phyloP scores from a whole-genome alignment of 1,284 basidiomycete species.

The Pseudozyma pruni region DNA sequence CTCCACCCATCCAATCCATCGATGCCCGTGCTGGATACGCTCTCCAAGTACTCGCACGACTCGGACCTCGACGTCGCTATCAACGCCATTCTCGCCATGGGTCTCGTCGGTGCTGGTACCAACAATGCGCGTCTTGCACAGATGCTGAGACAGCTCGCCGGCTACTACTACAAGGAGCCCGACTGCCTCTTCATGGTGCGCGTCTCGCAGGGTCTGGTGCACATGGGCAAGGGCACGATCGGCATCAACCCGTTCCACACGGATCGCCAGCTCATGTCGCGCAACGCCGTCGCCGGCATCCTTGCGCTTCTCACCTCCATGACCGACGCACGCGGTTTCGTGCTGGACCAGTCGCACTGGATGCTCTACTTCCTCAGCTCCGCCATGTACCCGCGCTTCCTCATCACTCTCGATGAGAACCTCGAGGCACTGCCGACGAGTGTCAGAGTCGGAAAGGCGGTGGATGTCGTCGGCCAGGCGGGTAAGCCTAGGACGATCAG shows the following conservation, averaged over 20 bases:
- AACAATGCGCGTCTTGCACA: constrained; percentile 98
- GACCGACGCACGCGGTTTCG: constrained; percentile 91
- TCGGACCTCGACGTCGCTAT: constrained; percentile 94
- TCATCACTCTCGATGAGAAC: constrained; percentile 88
- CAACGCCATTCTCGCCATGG: constrained; percentile 99
- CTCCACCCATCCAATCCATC: constrained; percentile 95
- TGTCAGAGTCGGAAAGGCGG: constrained; percentile 89
- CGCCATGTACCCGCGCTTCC: constrained; percentile 97
- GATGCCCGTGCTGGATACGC: constrained; percentile 92
- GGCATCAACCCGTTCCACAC: constrained; percentile 98
- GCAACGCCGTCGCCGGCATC: constrained; percentile 89
- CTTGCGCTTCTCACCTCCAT: constrained; percentile 89
- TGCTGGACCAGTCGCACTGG: constrained; percentile 96
- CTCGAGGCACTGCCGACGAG: constrained; percentile 82
- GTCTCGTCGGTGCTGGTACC: constrained; percentile 94
- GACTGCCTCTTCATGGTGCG: constrained; percentile 97
- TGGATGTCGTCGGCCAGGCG: constrained; percentile 67
- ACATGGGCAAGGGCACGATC: constrained; percentile 99
- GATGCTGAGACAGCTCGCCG: constrained; percentile 94
- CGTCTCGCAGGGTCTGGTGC: constrained; percentile 92
- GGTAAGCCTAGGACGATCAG: constrained; percentile 68
- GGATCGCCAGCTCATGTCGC: constrained; percentile 88
- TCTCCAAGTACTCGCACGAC: constrained; percentile 99
- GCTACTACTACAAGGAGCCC: constrained; percentile 96
- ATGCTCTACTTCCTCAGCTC: constrained; percentile 95